These are phyloP conservation scores for Suillus sp. DNA, from an alignment of 768 basidiomycete species.

Conservation along the genomic window DNA sequence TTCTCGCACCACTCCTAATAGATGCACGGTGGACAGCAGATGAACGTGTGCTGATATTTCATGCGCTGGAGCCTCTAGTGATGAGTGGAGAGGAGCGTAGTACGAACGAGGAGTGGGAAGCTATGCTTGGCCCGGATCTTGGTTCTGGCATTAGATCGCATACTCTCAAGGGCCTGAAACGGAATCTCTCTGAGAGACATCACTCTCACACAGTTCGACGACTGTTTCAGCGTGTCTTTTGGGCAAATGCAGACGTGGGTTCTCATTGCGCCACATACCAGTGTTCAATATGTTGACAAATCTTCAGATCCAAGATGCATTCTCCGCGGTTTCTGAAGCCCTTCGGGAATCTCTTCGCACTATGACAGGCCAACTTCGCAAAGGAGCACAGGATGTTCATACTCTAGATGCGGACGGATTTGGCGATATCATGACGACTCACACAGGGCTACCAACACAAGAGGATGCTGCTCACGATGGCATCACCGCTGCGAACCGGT, in stretches of 20 bases:
- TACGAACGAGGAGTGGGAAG: conserved; percentile 39
- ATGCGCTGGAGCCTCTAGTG: conserved; percentile 67
- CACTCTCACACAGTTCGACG: conserved; percentile 26
- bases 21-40: conserved; percentile 51
- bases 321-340: conserved; percentile 30
- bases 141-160: conserved; percentile 67
- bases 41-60: conserved; percentile 67
- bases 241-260: conserved; percentile 72
- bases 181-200: conserved; percentile 14
- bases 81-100: conserved; percentile 37
- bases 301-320: conserved; percentile 55
- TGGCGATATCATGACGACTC: conserved; percentile 48
- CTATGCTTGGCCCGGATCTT: conserved; percentile 48
- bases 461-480: conserved; percentile 31
- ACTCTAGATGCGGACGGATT: conserved; percentile 59
- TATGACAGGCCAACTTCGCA: conserved; percentile 27
- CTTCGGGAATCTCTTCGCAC: conserved; percentile 47
- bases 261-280: not conserved
- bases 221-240: conserved; percentile 58
- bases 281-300: not conserved
- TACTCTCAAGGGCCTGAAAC: conserved; percentile 42
- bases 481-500: conserved; percentile 32
- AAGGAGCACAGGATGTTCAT: conserved; percentile 30
- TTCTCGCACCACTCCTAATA: conserved; percentile 44
- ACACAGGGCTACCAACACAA: conserved; percentile 32